Base-by-base conservation (phyloP, 2,329 filamentous ascomycete species). In the Diplodia intermedia region DNA sequence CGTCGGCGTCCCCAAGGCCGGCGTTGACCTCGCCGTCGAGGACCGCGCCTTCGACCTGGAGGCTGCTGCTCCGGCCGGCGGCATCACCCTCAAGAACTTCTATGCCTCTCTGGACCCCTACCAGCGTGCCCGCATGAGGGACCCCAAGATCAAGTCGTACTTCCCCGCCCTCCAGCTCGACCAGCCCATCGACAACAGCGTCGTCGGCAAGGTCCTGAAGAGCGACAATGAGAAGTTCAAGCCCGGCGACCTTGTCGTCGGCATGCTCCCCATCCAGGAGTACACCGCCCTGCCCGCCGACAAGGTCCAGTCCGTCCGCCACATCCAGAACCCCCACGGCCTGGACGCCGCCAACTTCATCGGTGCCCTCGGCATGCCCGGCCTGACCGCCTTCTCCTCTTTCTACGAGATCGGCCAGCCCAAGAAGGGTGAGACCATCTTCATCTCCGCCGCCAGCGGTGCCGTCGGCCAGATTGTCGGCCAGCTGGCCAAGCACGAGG, bases 101-200 rank as follows among this genome's bases (percentile, higher is more conserved):
- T 92, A 91, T 78, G 84, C 89, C 71, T 94, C 91, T 50, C 90
- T 90, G 81, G 93, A 97, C 79, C 93, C 93, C 1, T 97, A 96
- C 82, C 88, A 91, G 83, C 90, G 93, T 68, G 91, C 90, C 69
- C 87, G 88, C 72, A 94, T 97, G 91, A 89, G 92, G 57, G 79
- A 84, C 57, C 76, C 90, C 7, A 78, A 82, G 43, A 74, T 81
- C 76, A 88, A 90, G 80, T 93, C 91, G 11, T 95, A 93, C 82
- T 77, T 83, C 26, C 83, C 89, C 1, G 79, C 90, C 2, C 92
- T 89, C 75, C 76, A 83, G 18, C 78, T 91, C 56, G 84, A 85
- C 76, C 79, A 86, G 72, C 87, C 91, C 70, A 86, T 97, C 70
- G 81, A 80, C 71, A 94, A 89, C 79, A 79, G 79, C 71, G 84